phyloP scores from a whole-genome alignment of 2,329 filamentous ascomycete species.

The Emergomyces pasteurianus region DNA sequence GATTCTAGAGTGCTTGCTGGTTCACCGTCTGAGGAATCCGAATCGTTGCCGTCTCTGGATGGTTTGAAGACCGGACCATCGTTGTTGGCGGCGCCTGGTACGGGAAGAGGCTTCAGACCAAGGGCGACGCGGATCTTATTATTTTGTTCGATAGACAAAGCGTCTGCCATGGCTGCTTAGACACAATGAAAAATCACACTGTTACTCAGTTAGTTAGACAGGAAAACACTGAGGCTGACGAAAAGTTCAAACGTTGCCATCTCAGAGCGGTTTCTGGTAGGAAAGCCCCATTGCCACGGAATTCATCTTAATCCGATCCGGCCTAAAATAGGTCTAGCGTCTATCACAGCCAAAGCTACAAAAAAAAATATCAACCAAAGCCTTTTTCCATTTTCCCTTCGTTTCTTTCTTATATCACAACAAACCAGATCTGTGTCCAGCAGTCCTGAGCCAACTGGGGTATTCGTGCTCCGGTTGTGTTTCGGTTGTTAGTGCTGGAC shows the following conservation, averaged over 20 bases:
- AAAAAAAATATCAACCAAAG: conserved; percentile 20
- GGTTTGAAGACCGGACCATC: conserved; percentile 47
- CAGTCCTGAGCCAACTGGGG: conserved; percentile 48
- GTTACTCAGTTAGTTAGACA: background rate
- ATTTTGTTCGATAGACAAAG: conserved; percentile 76
- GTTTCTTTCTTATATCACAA: conserved; percentile 24
- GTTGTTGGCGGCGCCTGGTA: conserved; percentile 48
- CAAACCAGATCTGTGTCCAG: conserved; percentile 75
- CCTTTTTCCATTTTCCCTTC: conserved; percentile 23
- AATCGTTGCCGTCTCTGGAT: conserved; percentile 36
- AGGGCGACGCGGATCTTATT: conserved; percentile 84
- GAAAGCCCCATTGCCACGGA: background rate
- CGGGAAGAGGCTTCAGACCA: conserved; percentile 79
- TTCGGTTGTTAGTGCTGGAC: conserved; percentile 66
- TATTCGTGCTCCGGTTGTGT: conserved; percentile 33
- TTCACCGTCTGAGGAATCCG: conserved; percentile 44
- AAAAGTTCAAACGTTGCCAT: too few species aligned
- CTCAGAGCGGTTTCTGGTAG: too few species aligned
- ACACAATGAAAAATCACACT: background rate
- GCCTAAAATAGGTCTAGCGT: background rate
- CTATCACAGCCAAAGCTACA: conserved; percentile 8
- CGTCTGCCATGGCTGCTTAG: conserved; percentile 30
- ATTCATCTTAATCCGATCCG: conserved; percentile 2
- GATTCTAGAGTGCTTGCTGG: conserved; percentile 73
- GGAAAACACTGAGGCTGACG: background rate